phyloP scores from a whole-genome alignment of 2,329 filamentous ascomycete species.

The Fusarium chuoi region DNA sequence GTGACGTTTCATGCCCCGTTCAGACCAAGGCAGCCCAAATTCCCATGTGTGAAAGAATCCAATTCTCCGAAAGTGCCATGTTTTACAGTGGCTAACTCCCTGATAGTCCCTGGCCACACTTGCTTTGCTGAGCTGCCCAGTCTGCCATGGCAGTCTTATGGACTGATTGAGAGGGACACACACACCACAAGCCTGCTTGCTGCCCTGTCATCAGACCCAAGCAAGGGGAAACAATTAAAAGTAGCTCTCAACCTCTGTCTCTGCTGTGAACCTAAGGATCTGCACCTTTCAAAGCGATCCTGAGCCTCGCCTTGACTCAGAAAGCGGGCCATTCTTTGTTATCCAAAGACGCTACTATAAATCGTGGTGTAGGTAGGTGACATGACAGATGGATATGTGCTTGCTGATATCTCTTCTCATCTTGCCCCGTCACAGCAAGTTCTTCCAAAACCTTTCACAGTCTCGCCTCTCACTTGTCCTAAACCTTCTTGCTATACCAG shows the following conservation, averaged over 20 bases:
- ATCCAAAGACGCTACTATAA: not conserved
- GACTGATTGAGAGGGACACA: not conserved
- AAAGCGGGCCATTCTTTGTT: constrained; percentile 21
- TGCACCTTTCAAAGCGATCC: not conserved
- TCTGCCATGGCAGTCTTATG: not conserved
- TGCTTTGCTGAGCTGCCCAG: not conserved
- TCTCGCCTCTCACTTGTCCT: not conserved
- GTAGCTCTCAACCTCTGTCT: constrained; percentile 5
- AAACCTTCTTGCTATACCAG: not conserved
- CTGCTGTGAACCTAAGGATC: not conserved
- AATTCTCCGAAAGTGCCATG: constrained; percentile 39
- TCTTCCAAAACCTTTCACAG: not conserved
- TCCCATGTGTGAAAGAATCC: constrained; percentile 32
- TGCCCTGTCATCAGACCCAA: constrained; percentile 26
- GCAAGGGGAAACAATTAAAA: constrained; percentile 15
- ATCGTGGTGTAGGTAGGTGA: not conserved
- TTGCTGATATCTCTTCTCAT: constrained; percentile 1
- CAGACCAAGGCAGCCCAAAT: constrained; percentile 2
- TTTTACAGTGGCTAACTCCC: constrained; percentile 10
- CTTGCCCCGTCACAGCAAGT: not conserved
- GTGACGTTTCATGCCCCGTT: constrained; percentile 15
- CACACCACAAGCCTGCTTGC: constrained; percentile 1
- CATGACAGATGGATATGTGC: not conserved
- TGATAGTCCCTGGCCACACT: not conserved
- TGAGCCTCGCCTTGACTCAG: constrained; percentile 13